These are phyloP conservation scores for Saturnispora besseyi DNA, from an alignment of 805 yeast genomes.

Conservation along the genomic window DNA sequence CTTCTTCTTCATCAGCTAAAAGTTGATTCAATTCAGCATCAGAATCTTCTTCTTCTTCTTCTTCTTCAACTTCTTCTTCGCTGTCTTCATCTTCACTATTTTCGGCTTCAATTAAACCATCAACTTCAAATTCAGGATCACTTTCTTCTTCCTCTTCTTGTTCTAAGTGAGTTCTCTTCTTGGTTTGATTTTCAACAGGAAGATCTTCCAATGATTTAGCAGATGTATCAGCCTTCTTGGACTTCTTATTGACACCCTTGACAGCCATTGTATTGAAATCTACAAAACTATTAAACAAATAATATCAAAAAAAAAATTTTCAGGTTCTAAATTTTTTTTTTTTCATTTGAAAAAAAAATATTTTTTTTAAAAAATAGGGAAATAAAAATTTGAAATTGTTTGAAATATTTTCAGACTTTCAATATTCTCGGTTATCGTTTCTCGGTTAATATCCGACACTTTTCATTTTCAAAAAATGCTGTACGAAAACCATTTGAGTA, in stretches of 20 bases:
- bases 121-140: constrained; percentile 23
- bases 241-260: neutral
- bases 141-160: constrained; percentile 19
- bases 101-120: constrained; percentile 35
- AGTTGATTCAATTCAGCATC: constrained; percentile 57
- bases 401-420: too few relatives aligned
- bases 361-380: neutral
- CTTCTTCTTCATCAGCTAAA: constrained; percentile 36
- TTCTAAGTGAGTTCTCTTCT: constrained; percentile 19
- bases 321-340: neutral
- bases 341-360: neutral
- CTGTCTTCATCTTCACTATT: constrained; percentile 29
- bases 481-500: too few relatives aligned
- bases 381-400: too few relatives aligned
- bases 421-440: too few relatives aligned
- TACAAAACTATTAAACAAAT: neutral
- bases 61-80: neutral
- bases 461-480: too few relatives aligned
- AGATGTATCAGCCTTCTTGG: neutral
- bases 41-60: constrained; percentile 33
- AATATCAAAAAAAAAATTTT: neutral
- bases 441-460: too few relatives aligned
- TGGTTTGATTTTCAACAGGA: constrained; percentile 14
- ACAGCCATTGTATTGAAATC: neutral
- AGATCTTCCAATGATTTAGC: neutral